phyloP scores from a whole-genome alignment of 1,139 yeast genomes.

The Zhuliangozyma blackwelliae region DNA sequence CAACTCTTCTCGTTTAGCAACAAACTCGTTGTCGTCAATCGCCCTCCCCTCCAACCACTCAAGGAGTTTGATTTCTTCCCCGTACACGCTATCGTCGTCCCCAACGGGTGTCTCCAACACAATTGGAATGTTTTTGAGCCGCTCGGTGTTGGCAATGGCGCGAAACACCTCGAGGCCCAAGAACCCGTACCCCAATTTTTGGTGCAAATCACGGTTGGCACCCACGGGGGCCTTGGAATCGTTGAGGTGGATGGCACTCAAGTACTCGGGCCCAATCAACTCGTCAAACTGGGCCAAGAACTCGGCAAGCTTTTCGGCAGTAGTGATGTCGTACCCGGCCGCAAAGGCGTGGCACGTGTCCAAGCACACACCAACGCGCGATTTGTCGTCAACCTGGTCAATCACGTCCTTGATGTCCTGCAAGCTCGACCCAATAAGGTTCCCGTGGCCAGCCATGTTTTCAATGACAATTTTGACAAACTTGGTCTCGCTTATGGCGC shows the following conservation, averaged over 20 bases:
- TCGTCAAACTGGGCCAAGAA: conserved; percentile 77
- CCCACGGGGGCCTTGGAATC: conserved; percentile 94
- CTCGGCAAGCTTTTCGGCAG: conserved; percentile 47
- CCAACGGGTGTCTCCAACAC: conserved; percentile 87
- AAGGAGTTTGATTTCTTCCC: conserved; percentile 72
- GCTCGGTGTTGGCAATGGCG: conserved; percentile 62
- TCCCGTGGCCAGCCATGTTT: conserved; percentile 98
- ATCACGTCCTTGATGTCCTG: conserved; percentile 76
- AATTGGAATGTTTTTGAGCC: conserved; percentile 66
- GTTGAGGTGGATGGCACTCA: conserved; percentile 80
- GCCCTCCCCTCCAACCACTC: conserved; percentile 64
- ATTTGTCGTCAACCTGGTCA: conserved; percentile 68
- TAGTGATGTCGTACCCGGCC: conserved; percentile 84
- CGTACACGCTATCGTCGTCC: conserved; percentile 58
- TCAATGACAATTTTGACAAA: conserved; percentile 88
- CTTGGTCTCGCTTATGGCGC: conserved; percentile 65
- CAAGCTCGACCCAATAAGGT: conserved; percentile 76
- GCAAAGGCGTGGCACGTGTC: conserved; percentile 97
- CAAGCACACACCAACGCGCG: conserved; percentile 86
- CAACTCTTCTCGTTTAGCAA: conserved; percentile 45
- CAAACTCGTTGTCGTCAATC: conserved; percentile 52
- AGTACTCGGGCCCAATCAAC: conserved; percentile 67
- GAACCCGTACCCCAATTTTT: conserved; percentile 84
- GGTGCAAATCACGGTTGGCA: conserved; percentile 89
- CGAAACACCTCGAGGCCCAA: conserved; percentile 83